Conservation (phyloP, 2,329 filamentous ascomycete genomes). For the Pseudogymnoascus sp. region DNA sequence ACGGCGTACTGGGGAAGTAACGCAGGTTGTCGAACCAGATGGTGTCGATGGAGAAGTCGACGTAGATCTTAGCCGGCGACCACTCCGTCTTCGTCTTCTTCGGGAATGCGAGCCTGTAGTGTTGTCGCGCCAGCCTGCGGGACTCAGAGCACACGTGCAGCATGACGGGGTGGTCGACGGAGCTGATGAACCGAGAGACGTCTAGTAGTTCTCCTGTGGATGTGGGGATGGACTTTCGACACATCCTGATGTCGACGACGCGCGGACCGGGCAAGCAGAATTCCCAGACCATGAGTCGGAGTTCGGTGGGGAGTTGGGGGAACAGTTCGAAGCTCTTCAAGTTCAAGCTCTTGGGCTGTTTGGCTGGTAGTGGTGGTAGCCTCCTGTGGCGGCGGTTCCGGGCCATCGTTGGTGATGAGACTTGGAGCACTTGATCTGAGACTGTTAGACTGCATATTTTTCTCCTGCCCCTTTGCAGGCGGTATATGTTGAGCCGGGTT, state of each 20-base stretch:
- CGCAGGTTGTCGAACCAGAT: not conserved
- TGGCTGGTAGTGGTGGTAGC: not conserved
- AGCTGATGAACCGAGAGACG: not conserved
- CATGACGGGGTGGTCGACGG: not conserved
- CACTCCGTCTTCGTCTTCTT: not conserved
- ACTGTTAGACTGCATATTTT: not conserved
- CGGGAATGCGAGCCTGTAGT: not conserved
- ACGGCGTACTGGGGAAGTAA: not conserved
- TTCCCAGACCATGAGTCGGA: conserved; percentile 33
- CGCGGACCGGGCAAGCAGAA: conserved; percentile 38
- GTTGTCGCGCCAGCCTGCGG: not conserved
- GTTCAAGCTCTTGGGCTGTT: not conserved
- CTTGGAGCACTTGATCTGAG: not conserved
- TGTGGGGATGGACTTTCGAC: not conserved
- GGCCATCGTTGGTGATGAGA: not conserved
- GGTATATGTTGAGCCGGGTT: not conserved
- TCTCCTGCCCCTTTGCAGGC: not conserved
- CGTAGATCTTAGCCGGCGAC: not conserved
- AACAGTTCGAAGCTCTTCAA: conserved; percentile 10
- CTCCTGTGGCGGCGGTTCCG: too few relatives aligned
- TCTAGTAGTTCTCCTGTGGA: not conserved
- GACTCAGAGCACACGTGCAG: conserved; percentile 1
- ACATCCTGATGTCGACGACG: conserved; percentile 23
- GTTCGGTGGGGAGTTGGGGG: conserved; percentile 13
- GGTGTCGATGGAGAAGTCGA: not conserved